Base-by-base conservation (phyloP, 2,329 filamentous ascomycete species). In the Cladosporium sp. region DNA sequence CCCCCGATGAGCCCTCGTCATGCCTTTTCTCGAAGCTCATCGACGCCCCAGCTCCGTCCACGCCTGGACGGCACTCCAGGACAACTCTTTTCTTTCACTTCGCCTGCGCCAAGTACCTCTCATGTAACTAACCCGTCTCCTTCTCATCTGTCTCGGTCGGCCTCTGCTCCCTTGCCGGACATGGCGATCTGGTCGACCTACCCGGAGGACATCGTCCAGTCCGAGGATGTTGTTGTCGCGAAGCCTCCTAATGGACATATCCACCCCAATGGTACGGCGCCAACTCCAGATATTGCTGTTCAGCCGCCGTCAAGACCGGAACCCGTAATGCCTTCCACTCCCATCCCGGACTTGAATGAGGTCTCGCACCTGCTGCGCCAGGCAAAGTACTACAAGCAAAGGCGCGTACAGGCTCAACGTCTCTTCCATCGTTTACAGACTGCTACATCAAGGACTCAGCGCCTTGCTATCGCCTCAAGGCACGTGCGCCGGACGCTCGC, bases 371-470 rank as follows among this genome's bases (percentile, higher is more conserved):
- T 93, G 72, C 90, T 92, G 70, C 88, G 90, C 68, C 82, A 93
- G 68, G 90, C 90, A 76, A 90, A 89, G 74, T 92, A 93, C 77
- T 91, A 94, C 79, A 89, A 92, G 83, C 90, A 90, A 82, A 91
- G 92, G 83, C 87, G 90, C 79, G 84, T 86, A 70, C 89, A 90
- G 75, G 90, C 89, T 55, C 86, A 91, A 71, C 83, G 90, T 70
- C 88, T 90, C 66, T 84, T 95, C 63, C 90, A 93, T 76, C 85
- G 89, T 74, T 91, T 87, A 74, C 82, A 93, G 68, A 86, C 93
- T 63, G 91, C 90, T 24, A 91, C 89, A 52, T 90, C 90, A 47
- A 82, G 93, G 67, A 92, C 89, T 70, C 87, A 90, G 67, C 89
- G 92, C 65, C 47, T 65, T 47, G 58, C 64, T n/a, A 65, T 60